A percentile compares a stretch with the other conserved stretches of the same genome.
These are phyloP conservation scores for Asterella californica DNA, from an alignment of 225 moss, liverwort and hornwort genomes.

Conservation along the genomic window DNA sequence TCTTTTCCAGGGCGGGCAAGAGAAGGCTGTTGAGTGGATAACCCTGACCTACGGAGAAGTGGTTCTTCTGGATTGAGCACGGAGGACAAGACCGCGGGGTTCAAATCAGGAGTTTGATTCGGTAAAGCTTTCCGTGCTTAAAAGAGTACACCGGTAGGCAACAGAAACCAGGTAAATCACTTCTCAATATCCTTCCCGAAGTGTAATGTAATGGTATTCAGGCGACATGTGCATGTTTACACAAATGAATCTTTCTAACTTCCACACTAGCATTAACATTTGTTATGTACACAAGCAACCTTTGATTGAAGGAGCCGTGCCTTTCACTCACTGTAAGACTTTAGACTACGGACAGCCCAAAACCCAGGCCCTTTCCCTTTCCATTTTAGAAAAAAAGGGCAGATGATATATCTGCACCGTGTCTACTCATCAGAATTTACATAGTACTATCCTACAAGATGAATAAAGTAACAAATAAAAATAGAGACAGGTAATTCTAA, in stretches of 20 bases:
- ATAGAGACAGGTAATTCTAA: not conserved
- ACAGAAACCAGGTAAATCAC: not conserved
- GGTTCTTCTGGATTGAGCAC: slow-evolving; percentile 4
- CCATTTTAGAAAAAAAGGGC: slow-evolving; percentile 6
- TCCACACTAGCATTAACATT: slow-evolving; percentile 12
- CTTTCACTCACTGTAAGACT: slow-evolving; percentile 16
- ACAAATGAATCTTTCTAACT: slow-evolving; percentile 19
- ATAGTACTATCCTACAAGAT: slow-evolving; percentile 33
- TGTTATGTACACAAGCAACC: slow-evolving; percentile 28
- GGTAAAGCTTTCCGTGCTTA: not conserved
- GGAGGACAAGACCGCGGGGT: not conserved
- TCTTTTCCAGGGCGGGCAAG: slow-evolving; percentile 6
- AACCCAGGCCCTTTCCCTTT: slow-evolving; percentile 10
- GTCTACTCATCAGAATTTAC: slow-evolving; percentile 35
- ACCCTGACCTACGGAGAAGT: not conserved
- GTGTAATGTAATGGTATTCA: slow-evolving; percentile 6
- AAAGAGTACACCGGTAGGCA: not conserved
- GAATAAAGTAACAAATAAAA: slow-evolving; percentile 14
- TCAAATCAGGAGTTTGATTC: not conserved
- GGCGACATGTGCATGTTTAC: slow-evolving; percentile 10
- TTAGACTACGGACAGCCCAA: slow-evolving; percentile 10
- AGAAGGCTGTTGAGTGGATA: not conserved
- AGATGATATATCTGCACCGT: slow-evolving; percentile 6
- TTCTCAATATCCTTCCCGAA: not conserved
- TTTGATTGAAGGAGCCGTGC: slow-evolving; percentile 18